Percentiles rank a stretch among this genome's conserved stretches.
These are phyloP conservation scores for Crithidia expoeki DNA, from an alignment of 208 protist genomes.

Conservation along the genomic window DNA sequence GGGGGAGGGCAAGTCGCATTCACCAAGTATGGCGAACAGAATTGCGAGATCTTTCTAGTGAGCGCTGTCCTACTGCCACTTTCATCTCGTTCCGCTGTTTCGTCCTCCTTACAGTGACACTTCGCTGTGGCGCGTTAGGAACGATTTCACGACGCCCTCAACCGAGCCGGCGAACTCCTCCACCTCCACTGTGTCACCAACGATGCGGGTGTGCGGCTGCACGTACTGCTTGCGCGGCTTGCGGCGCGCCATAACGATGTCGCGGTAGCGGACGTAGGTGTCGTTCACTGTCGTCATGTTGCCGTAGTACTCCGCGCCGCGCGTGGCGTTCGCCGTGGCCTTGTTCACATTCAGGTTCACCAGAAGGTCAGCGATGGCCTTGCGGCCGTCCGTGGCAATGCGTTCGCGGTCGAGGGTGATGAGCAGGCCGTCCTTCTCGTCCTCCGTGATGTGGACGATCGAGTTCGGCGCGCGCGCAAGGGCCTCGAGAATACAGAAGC, in stretches of 20 bases:
- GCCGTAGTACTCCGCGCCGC: constrained; percentile 60
- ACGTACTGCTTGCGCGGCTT: constrained; percentile 92
- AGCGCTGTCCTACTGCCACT: no score
- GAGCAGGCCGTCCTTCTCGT: constrained; percentile 58
- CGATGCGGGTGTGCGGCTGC: constrained; percentile 70
- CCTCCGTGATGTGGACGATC: constrained; percentile 59
- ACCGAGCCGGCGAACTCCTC: constrained; percentile 58
- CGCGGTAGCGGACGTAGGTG: constrained; percentile 67
- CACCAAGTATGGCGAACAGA: no score
- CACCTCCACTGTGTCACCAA: constrained; percentile 55
- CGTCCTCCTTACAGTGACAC: constrained; percentile 70
- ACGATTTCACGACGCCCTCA: constrained; percentile 56
- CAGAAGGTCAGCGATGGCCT: constrained; percentile 77
- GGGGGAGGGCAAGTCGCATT: no score
- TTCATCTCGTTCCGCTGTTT: no score
- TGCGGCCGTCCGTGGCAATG: constrained; percentile 78
- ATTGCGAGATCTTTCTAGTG: no score
- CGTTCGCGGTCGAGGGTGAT: constrained; percentile 75
- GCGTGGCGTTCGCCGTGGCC: constrained; percentile 66
- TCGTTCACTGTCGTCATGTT: constrained; percentile 66
- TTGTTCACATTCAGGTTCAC: constrained; percentile 81
- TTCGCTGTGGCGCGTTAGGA: constrained; percentile 60
- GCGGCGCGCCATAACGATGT: constrained; percentile 72
- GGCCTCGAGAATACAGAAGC: constrained; percentile 88
- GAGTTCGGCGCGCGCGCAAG: constrained; percentile 62